Conservation (phyloP, 768 basidiomycete species). For the Boletus patriciae region DNA sequence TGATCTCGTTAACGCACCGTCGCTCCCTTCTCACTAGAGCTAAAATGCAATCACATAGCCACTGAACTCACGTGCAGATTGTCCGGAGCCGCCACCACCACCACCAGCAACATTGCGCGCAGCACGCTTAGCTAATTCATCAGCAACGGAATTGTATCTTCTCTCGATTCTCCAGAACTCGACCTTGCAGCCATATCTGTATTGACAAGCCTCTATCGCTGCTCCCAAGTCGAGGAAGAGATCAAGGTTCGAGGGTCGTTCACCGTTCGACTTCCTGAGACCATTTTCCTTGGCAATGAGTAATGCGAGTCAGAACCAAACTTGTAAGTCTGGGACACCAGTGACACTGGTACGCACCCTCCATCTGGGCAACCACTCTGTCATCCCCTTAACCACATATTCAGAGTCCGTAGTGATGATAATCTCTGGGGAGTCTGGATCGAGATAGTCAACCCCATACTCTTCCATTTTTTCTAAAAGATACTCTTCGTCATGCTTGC, state of each 20-base stretch:
- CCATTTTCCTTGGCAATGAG: not conserved
- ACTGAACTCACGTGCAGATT: not conserved
- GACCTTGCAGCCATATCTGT: constrained; percentile 6
- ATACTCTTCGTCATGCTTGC: not conserved
- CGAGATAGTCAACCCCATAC: not conserved
- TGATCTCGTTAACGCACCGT: not conserved
- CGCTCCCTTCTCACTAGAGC: not conserved
- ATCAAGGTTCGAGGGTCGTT: not conserved
- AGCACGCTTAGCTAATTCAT: constrained; percentile 17
- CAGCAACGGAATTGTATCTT: constrained; percentile 24
- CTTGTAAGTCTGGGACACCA: not conserved
- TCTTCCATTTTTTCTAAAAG: not conserved
- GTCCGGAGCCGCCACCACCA: not conserved
- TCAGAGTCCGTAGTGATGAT: constrained; percentile 35
- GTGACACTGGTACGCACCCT: constrained; percentile 20
- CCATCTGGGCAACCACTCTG: constrained; percentile 36
- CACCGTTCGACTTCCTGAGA: not conserved
- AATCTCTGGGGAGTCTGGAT: not conserved
- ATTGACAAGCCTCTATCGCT: not conserved
- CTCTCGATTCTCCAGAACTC: constrained; percentile 27
- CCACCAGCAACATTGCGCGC: not conserved
- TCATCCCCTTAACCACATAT: constrained; percentile 37
- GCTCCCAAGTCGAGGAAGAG: not conserved
- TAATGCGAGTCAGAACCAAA: not conserved
- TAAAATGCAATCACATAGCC: not conserved